A percentile compares a stretch with the other conserved stretches of the same genome.
Evolutionary conservation across 768 basidiomycete species (phyloP).

Genomic region (Lactarius pseudohatsudake): DNA sequence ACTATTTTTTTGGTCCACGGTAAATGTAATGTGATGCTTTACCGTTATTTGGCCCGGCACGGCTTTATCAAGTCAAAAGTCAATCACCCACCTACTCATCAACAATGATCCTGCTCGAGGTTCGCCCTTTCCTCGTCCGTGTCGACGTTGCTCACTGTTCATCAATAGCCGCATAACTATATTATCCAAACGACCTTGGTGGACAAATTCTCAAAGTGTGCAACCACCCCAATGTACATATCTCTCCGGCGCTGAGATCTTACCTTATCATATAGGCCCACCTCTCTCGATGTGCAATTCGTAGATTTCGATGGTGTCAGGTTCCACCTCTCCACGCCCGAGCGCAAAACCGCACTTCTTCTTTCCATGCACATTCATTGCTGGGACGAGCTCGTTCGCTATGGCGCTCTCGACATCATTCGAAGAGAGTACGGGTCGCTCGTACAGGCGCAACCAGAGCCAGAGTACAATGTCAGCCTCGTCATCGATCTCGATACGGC

Average conservation of each 20-base stretch:
- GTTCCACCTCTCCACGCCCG: constrained; percentile 88
- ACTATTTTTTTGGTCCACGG: constrained; percentile 17
- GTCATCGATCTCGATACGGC: constrained; percentile 84
- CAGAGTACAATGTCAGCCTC: constrained; percentile 87
- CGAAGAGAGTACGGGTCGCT: constrained; percentile 79
- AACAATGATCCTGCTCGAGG: constrained; percentile 85
- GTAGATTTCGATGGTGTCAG: constrained; percentile 98
- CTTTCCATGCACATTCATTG: constrained; percentile 97
- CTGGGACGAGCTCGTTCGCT: constrained; percentile 89
- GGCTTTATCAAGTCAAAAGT: constrained; percentile 10
- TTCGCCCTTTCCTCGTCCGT: constrained; percentile 31
- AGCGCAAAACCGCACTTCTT: constrained; percentile 75
- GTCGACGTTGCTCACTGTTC: neutral
- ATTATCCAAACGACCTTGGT: constrained; percentile 88
- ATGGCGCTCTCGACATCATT: constrained; percentile 81
- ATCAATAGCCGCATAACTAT: constrained; percentile 76
- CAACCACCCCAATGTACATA: constrained; percentile 21
- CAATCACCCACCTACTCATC: constrained; percentile 2
- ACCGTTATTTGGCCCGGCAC: constrained; percentile 29
- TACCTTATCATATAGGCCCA: constrained; percentile 56
- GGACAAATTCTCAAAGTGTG: constrained; percentile 85
- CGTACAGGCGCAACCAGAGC: constrained; percentile 66
- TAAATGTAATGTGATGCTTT: constrained; percentile 26
- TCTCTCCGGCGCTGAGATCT: constrained; percentile 21
- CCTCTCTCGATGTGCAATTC: constrained; percentile 90